Percentiles rank a stretch among this genome's conserved stretches.
Evolutionary conservation across 208 protist genomes (phyloP).

Genomic region (Crithidia sp.): DNA sequence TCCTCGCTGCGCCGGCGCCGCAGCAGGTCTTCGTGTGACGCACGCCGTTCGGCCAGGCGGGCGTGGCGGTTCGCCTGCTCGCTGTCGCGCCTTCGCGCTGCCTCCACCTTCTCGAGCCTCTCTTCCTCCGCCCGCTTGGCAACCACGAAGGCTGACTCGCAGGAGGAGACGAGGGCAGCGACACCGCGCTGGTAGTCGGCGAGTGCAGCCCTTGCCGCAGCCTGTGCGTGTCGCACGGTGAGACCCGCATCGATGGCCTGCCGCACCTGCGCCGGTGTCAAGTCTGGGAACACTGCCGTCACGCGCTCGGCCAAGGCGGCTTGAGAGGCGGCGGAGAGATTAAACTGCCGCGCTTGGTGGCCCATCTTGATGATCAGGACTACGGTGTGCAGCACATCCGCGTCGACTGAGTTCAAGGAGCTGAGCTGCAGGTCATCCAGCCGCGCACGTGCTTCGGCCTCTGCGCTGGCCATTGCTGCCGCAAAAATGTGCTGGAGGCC

Average conservation of each 20-base stretch:
- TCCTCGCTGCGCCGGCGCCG: slow-evolving; percentile 34
- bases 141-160: slow-evolving; percentile 44
- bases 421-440: background rate
- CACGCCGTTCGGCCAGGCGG: slow-evolving; percentile 33
- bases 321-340: slow-evolving; percentile 16
- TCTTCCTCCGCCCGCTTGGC: slow-evolving; percentile 21
- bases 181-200: slow-evolving; percentile 32
- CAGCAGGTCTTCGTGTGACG: slow-evolving; percentile 46
- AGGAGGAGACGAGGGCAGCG: slow-evolving; percentile 29
- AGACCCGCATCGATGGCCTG: slow-evolving; percentile 32
- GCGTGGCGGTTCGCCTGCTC: slow-evolving; percentile 35
- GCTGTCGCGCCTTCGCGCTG: slow-evolving; percentile 33
- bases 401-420: background rate
- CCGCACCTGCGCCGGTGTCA: slow-evolving; percentile 21
- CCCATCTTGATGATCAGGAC: slow-evolving; percentile 47
- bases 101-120: slow-evolving; percentile 28
- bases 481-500: slow-evolving; percentile 24
- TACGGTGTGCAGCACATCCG: slow-evolving; percentile 27
- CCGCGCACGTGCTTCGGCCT: background rate
- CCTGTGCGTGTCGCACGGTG: slow-evolving; percentile 17
- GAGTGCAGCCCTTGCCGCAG: slow-evolving; percentile 22
- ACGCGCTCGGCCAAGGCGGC: slow-evolving; percentile 32
- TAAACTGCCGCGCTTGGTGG: slow-evolving; percentile 31
- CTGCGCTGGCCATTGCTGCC: background rate
- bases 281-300: slow-evolving; percentile 20